Percentiles rank a stretch among this genome's conserved stretches.
Conservation (phyloP, 805 yeast genomes). For the Grigorovia humatica region DNA sequence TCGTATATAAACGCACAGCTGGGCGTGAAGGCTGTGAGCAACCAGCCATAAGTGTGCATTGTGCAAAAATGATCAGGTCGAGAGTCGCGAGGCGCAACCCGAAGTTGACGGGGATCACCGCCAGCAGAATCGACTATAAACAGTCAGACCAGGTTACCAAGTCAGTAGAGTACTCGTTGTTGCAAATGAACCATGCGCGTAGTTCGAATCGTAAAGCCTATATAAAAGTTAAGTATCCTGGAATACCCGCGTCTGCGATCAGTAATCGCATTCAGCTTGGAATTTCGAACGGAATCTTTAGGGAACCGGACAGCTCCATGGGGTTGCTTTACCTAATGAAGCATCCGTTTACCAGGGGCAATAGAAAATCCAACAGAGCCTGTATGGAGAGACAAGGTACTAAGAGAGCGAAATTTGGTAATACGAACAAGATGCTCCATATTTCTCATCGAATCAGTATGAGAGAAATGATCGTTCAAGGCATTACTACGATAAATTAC, state of each 20-base stretch:
- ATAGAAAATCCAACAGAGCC: slow-evolving; percentile 1
- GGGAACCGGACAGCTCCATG: slow-evolving; percentile 86
- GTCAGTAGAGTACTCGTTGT: slow-evolving; percentile 1
- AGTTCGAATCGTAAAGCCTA: slow-evolving; percentile 82
- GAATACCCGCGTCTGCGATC: slow-evolving; percentile 21
- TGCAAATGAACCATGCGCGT: slow-evolving; percentile 57
- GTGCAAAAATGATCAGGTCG: not conserved
- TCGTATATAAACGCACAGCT: too few relatives aligned
- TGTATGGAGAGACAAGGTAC: slow-evolving; percentile 2
- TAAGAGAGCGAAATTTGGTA: not conserved
- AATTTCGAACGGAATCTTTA: slow-evolving; percentile 62
- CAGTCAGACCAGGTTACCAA: not conserved
- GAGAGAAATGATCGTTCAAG: slow-evolving; percentile 9
- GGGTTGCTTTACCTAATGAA: slow-evolving; percentile 60
- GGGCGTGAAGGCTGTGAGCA: too few relatives aligned
- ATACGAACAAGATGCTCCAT: slow-evolving; percentile 1
- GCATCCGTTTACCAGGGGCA: slow-evolving; percentile 4
- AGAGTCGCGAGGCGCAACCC: not conserved
- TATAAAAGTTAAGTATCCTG: slow-evolving; percentile 32
- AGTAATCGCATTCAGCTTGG: slow-evolving; percentile 65
- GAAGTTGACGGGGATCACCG: not conserved
- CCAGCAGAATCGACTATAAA: not conserved
- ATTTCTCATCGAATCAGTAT: slow-evolving; percentile 6
- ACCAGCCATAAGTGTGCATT: too few relatives aligned
- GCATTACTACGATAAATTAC: slow-evolving; percentile 51